These are phyloP conservation scores for Trichoderma koningii DNA, from an alignment of 2,329 filamentous ascomycete genomes.

Conservation along the genomic window DNA sequence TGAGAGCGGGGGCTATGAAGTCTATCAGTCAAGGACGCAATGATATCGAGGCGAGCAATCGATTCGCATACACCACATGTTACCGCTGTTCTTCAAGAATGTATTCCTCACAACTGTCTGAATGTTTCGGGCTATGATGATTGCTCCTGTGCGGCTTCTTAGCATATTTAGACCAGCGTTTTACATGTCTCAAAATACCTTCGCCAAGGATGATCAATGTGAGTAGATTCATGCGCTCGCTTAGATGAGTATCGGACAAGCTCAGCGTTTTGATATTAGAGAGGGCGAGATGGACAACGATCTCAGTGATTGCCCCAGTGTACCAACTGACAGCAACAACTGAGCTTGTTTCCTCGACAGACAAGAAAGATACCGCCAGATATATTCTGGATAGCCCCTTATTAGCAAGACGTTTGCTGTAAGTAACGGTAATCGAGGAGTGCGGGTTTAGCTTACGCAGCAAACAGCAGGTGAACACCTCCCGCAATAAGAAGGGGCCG, in stretches of 20 bases:
- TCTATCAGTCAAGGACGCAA: background rate
- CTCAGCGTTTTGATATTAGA: conserved; percentile 44
- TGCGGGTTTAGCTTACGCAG: background rate
- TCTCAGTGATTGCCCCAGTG: background rate
- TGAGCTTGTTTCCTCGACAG: background rate
- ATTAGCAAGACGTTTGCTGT: background rate
- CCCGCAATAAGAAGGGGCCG: background rate
- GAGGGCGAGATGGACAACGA: background rate
- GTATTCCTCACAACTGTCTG: too few species aligned
- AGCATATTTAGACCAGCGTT: conserved; percentile 30
- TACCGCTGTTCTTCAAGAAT: too few species aligned
- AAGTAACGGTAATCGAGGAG: background rate
- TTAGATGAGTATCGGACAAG: conserved; percentile 63
- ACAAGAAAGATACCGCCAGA: background rate
- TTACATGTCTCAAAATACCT: conserved; percentile 38
- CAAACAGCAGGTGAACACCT: background rate
- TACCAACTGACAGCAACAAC: conserved; percentile 4
- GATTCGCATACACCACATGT: too few species aligned
- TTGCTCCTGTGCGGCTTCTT: background rate
- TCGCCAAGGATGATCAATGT: conserved; percentile 69
- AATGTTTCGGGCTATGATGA: too few species aligned
- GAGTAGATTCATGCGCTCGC: conserved; percentile 63
- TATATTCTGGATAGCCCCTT: background rate
- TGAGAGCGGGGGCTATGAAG: conserved; percentile 33
- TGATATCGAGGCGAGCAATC: background rate